A percentile compares a stretch with the other conserved stretches of the same genome.
These are phyloP conservation scores for Ophiocordyceps camponoti-floridani DNA, from an alignment of 2,329 filamentous ascomycete species.

Conservation along the genomic window DNA sequence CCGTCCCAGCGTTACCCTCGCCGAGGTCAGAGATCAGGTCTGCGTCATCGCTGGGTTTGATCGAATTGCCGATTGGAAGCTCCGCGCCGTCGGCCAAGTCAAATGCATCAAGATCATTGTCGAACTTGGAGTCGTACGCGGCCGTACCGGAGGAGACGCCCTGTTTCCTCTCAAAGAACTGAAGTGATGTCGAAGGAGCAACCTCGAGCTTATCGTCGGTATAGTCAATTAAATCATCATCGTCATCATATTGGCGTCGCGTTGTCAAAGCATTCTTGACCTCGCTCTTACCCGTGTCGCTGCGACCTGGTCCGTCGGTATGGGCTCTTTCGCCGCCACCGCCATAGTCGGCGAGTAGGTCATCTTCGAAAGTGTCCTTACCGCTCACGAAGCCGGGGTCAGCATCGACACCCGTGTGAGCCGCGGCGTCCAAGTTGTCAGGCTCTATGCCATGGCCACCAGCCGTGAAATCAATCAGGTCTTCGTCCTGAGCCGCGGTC, in stretches of 20 bases:
- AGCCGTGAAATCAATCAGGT: neutral
- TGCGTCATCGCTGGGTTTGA: neutral
- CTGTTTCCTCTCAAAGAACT: too few relatives aligned
- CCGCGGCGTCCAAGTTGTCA: neutral
- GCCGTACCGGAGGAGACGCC: neutral
- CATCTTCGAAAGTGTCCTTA: neutral
- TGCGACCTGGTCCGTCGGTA: neutral
- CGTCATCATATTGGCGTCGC: neutral
- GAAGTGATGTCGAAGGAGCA: too few relatives aligned
- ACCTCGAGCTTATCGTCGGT: slow-evolving; percentile 1
- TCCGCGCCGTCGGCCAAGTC: neutral
- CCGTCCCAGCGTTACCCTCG: neutral
- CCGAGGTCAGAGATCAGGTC: neutral
- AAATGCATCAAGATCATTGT: neutral
- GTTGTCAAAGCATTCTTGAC: neutral
- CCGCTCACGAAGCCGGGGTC: neutral
- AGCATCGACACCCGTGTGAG: neutral
- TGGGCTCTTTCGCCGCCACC: neutral
- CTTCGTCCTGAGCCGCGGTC: neutral
- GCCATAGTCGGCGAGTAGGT: neutral
- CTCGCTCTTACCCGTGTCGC: neutral
- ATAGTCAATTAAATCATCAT: slow-evolving; percentile 1
- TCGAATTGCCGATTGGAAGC: neutral
- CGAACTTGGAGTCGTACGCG: neutral
- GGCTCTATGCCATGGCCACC: neutral